Percentiles rank a stretch among this genome's conserved stretches.
Conservation (phyloP, 495 filamentous ascomycete species). For the Penicillium simplicissimum region DNA sequence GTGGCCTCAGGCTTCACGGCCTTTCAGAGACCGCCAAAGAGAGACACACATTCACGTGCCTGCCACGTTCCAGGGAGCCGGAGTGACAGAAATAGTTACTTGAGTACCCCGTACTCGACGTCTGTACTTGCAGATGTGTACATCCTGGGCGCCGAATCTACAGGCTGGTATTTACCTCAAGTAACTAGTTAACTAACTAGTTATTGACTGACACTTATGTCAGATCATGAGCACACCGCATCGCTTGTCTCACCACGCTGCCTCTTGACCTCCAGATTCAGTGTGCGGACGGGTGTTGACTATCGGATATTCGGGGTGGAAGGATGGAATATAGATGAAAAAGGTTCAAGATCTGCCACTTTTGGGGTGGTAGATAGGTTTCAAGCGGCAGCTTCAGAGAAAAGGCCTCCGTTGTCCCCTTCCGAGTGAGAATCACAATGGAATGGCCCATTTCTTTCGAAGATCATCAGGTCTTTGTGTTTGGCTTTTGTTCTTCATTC, state of each 20-base stretch:
- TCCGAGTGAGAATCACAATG: not conserved
- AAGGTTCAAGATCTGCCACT: not conserved
- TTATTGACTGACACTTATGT: not conserved
- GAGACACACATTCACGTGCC: constrained; percentile 8
- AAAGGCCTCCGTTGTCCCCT: not conserved
- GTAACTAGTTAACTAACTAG: too few relatives aligned
- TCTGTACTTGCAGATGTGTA: not conserved
- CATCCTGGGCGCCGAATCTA: not conserved
- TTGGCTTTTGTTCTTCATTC: not conserved
- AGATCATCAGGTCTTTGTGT: constrained; percentile 11
- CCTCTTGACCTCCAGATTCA: not conserved
- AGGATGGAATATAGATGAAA: not conserved
- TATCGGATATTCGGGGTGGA: not conserved
- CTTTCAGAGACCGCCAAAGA: not conserved
- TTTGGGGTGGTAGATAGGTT: not conserved
- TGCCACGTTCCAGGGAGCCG: not conserved
- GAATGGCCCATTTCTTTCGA: not conserved
- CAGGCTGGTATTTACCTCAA: not conserved
- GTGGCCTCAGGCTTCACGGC: constrained; percentile 18
- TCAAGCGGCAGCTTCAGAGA: not conserved
- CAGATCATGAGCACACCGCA: not conserved
- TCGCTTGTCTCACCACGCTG: not conserved
- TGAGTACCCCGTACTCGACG: too few relatives aligned
- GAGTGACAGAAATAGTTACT: not conserved
- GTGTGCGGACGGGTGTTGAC: constrained; percentile 13